Evolutionary conservation across 805 yeast species (phyloP).

Genomic region (Teunomyces tritomae): DNA sequence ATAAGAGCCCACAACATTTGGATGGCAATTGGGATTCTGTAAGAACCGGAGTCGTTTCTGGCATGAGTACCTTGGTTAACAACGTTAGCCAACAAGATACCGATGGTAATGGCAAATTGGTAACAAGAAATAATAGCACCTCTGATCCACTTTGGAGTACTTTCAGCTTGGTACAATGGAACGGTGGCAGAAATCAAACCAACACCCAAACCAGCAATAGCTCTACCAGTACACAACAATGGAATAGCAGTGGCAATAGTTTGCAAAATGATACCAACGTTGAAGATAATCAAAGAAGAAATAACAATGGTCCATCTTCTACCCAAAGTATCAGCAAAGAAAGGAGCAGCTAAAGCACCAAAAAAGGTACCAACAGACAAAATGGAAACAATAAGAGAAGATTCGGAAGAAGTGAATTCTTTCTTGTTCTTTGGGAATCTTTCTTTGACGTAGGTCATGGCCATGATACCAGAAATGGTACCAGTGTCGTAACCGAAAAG

Average conservation of each 20-base stretch:
- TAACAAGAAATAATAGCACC: slow-evolving; percentile 42
- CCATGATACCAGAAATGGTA: slow-evolving; percentile 41
- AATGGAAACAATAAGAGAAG: slow-evolving; percentile 26
- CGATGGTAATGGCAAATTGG: slow-evolving; percentile 41
- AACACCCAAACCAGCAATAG: slow-evolving; percentile 41
- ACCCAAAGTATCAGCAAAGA: slow-evolving; percentile 37
- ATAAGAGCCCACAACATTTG: slow-evolving; percentile 38
- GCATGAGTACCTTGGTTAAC: slow-evolving; percentile 36
- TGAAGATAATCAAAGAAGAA: slow-evolving; percentile 32
- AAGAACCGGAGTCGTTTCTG: slow-evolving; percentile 34
- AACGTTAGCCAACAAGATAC: slow-evolving; percentile 36
- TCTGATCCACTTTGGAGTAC: slow-evolving; percentile 42
- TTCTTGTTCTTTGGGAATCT: slow-evolving; percentile 19
- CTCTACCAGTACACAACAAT: slow-evolving; percentile 38
- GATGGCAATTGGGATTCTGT: slow-evolving; percentile 42
- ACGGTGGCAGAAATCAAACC: slow-evolving; percentile 41
- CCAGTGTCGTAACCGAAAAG: slow-evolving; percentile 45
- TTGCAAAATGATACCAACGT: slow-evolving; percentile 38
- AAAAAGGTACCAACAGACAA: slow-evolving; percentile 44
- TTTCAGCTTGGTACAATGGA: slow-evolving; percentile 41
- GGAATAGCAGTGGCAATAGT: slow-evolving; percentile 34
- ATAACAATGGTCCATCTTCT: slow-evolving; percentile 38
- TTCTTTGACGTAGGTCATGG: slow-evolving; percentile 35
- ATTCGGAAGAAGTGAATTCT: slow-evolving; percentile 18
- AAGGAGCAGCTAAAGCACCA: slow-evolving; percentile 38